phyloP scores from a whole-genome alignment of 768 basidiomycete genomes.

The Dentipellis fragilis region DNA sequence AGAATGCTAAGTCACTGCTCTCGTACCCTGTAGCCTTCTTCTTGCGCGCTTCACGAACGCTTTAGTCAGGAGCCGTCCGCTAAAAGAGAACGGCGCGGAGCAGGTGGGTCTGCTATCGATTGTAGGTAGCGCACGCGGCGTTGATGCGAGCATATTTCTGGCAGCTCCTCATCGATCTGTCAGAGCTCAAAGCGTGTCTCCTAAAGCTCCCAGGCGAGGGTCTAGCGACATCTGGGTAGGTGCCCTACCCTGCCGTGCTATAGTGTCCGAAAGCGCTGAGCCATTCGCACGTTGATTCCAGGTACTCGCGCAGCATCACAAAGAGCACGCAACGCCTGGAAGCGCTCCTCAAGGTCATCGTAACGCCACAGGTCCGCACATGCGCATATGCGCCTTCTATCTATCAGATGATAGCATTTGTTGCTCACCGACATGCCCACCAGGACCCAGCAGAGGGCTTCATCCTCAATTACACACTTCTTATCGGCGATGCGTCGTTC shows the following conservation, averaged over 20 bases:
- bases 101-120: constrained; percentile 55
- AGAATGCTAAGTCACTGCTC: not conserved
- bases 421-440: constrained; percentile 1
- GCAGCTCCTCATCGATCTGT: constrained; percentile 85
- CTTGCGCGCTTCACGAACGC: constrained; percentile 83
- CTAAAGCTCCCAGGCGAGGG: constrained; percentile 74
- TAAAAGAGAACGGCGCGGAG: constrained; percentile 91
- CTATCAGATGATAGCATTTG: not conserved
- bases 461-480: constrained; percentile 88
- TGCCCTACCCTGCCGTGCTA: no score
- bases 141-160: constrained; percentile 8
- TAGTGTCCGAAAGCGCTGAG: not conserved
- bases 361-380: constrained; percentile 74
- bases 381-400: constrained; percentile 18
- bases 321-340: constrained; percentile 80
- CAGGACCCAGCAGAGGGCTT: constrained; percentile 91
- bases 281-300: constrained; percentile 21
- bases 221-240: constrained; percentile 44
- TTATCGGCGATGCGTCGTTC: constrained; percentile 91
- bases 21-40: constrained; percentile 45
- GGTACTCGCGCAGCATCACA: constrained; percentile 74
- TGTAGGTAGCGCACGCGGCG: not conserved
- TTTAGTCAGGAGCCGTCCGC: constrained; percentile 81
- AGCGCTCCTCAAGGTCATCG: constrained; percentile 88
- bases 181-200: constrained; percentile 75